A percentile compares a stretch with the other conserved stretches of the same genome.
These are phyloP conservation scores for Cymbopogon citratus DNA, from an alignment of 176 grass and related monocot genomes.

Conservation along the genomic window DNA sequence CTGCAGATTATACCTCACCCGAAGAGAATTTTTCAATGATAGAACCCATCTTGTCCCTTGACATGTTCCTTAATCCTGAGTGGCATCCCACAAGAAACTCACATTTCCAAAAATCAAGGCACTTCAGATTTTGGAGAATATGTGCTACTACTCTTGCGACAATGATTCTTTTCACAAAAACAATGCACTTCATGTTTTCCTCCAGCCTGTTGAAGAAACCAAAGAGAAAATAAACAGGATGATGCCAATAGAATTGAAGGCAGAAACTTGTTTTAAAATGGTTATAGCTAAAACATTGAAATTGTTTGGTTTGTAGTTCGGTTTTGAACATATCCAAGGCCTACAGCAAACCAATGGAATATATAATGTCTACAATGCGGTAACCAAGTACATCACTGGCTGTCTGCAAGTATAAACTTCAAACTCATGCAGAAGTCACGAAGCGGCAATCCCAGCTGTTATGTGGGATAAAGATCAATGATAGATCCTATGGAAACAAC, in stretches of 20 bases:
- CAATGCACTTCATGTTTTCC: constrained; percentile 80
- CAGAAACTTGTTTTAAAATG: constrained; percentile 12
- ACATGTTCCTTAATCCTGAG: constrained; percentile 69
- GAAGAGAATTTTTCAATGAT: constrained; percentile 83
- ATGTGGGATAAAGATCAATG: neutral
- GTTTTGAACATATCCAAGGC: neutral
- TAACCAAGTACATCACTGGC: neutral
- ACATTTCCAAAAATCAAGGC: constrained; percentile 81
- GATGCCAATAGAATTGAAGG: constrained; percentile 28
- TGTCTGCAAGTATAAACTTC: neutral
- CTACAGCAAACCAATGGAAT: neutral
- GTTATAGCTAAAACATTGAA: constrained; percentile 10
- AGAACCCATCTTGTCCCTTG: constrained; percentile 69
- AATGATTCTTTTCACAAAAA: constrained; percentile 92
- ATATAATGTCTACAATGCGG: neutral
- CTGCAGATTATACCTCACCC: constrained; percentile 61
- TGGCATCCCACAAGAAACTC: constrained; percentile 83
- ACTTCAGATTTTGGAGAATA: constrained; percentile 60
- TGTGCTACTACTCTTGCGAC: constrained; percentile 62
- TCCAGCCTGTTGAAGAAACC: constrained; percentile 43
- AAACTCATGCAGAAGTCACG: neutral
- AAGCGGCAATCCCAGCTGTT: neutral
- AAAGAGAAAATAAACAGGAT: constrained; percentile 23
- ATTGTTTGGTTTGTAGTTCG: constrained; percentile 1
- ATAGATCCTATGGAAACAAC: neutral